phyloP scores from a whole-genome alignment of 2,329 filamentous ascomycete genomes.

The Ophiostoma angusticollis region DNA sequence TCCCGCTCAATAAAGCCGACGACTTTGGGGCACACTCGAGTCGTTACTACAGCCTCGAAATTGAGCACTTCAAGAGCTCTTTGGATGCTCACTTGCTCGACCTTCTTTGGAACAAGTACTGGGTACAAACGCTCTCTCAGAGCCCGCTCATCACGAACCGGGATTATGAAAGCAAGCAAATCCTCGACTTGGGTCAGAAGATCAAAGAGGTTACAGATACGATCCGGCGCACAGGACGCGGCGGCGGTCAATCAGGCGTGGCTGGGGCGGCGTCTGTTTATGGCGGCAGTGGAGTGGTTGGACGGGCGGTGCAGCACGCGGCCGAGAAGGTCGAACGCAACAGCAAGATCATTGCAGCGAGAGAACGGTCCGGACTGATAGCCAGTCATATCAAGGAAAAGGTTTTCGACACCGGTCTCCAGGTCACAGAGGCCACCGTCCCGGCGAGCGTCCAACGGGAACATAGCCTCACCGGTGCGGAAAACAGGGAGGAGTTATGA shows the following conservation, averaged over 20 bases:
- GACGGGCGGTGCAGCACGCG: slow-evolving; percentile 30
- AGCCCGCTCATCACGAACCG: slow-evolving; percentile 83
- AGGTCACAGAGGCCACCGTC: too few relatives aligned
- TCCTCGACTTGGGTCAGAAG: slow-evolving; percentile 76
- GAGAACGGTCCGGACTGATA: slow-evolving; percentile 50
- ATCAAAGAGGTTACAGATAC: slow-evolving; percentile 49
- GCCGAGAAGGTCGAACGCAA: slow-evolving; percentile 49
- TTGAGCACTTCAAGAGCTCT: slow-evolving; percentile 88
- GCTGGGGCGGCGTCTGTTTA: slow-evolving; percentile 18
- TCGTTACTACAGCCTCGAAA: slow-evolving; percentile 81
- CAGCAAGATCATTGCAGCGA: slow-evolving; percentile 46
- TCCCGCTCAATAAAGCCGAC: slow-evolving; percentile 85
- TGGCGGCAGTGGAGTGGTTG: slow-evolving; percentile 13
- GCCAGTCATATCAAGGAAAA: slow-evolving; percentile 50
- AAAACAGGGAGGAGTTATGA: too few relatives aligned
- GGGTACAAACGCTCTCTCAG: slow-evolving; percentile 90
- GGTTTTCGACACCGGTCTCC: slow-evolving; percentile 38
- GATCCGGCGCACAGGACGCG: slow-evolving; percentile 22
- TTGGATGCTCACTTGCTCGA: slow-evolving; percentile 80
- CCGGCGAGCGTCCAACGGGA: too few relatives aligned
- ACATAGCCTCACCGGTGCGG: too few relatives aligned
- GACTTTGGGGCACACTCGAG: slow-evolving; percentile 90
- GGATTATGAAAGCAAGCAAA: slow-evolving; percentile 86
- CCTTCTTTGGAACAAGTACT: slow-evolving; percentile 96
- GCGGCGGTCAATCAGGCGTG: slow-evolving; percentile 16